Conservation (phyloP, 345 rosid species). For the Euphorbia peplus region DNA sequence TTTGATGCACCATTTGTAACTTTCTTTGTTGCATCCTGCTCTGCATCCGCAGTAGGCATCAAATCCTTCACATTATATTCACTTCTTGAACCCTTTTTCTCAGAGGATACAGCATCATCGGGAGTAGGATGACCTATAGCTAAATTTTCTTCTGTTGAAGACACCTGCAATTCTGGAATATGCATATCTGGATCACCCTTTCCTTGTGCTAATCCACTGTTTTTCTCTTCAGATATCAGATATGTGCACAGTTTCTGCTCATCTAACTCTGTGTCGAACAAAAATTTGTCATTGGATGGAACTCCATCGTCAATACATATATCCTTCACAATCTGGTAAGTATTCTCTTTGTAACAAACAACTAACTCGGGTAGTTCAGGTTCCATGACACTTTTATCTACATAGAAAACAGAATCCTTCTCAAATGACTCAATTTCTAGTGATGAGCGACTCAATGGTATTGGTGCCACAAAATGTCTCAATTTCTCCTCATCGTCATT, state of each 20-base stretch:
- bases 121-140: background rate
- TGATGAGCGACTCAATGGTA: constrained; percentile 16
- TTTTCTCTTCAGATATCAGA: constrained; percentile 26
- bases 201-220: constrained; percentile 11
- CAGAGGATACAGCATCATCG: background rate
- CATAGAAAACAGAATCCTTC: constrained; percentile 38
- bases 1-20: constrained; percentile 16
- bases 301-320: constrained; percentile 74
- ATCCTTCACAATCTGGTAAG: constrained; percentile 62
- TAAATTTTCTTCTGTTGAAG: constrained; percentile 18
- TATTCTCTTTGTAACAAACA: constrained; percentile 61
- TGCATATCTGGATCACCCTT: constrained; percentile 13
- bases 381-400: constrained; percentile 56
- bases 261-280: constrained; percentile 37
- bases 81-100: constrained; percentile 9
- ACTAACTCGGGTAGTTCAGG: constrained; percentile 58
- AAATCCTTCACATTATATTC: constrained; percentile 13
- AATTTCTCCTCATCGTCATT: constrained; percentile 25
- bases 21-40: constrained; percentile 16
- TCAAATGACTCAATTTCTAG: constrained; percentile 26
- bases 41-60: constrained; percentile 13
- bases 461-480: constrained; percentile 17
- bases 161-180: constrained; percentile 17
- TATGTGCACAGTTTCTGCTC: constrained; percentile 22
- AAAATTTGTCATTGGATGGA: constrained; percentile 50